Evolutionary conservation across 495 filamentous ascomycete species (phyloP), one percentile per base, ranked within the genome.

Genomic region (Xylaria curta): DNA sequence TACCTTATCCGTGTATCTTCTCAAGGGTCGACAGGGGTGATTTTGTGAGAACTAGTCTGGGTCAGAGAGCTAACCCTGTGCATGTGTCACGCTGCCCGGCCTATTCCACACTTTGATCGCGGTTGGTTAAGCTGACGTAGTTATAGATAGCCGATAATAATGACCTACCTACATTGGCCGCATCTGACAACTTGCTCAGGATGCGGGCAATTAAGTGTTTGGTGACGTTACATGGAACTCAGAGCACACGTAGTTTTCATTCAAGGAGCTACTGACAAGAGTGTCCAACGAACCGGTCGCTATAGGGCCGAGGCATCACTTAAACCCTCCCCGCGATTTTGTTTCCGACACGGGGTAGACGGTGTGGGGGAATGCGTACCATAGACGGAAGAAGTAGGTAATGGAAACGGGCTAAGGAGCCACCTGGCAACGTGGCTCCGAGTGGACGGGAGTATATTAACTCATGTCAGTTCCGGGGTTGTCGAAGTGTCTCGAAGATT

Each of bases 401-500:
- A 76, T 71, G 71, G 66, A 70, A 76, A 74, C 66, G 60, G 68
- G 66, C 68, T 70, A 59, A 70, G 64, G 46, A 38, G 31, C 44
- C n/a, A 72, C 33, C 38, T 62, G 53, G 72, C 63, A 71, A 73
- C 66, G 73, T 61, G 72, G 71, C 70, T 74, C 74, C 76, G 75
- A 74, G 68, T 76, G 72, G 76, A 70, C 60, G 74, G 68, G 56
- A 73, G 74, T 76, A 78, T 76, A 78, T 78, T 76, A 74, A 73
- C 31, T 56, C 68, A 72, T 64, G 38, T 59, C 60, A 21, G 54
- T 71, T 61, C 74, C 72, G 72, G 66, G 71, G 62, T 72, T 72
- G 72, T 53, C 24, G 69, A 56, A 38, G 61, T 58, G 68, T 59
- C 70, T 68, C 31, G 66, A 46, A 58, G 66, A 59, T 68, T 68